These are phyloP conservation scores for Biscogniauxia mediterranea DNA, from an alignment of 2,329 filamentous ascomycete species.

Conservation along the genomic window DNA sequence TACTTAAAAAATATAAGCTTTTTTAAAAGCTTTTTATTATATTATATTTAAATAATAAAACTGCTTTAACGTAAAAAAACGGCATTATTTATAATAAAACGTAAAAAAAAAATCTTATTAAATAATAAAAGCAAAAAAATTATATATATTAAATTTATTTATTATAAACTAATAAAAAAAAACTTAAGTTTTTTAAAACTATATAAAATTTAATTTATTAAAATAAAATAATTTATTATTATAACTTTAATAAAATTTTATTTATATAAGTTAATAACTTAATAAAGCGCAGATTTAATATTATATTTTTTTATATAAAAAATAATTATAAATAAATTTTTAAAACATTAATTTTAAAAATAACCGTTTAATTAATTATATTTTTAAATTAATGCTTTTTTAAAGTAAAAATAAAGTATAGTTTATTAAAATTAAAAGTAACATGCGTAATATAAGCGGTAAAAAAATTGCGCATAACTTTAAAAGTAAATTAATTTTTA, in stretches of 20 bases:
- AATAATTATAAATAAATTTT: neutral
- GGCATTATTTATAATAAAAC: no score
- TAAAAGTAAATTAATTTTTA: no score
- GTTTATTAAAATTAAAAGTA: neutral
- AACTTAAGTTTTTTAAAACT: neutral
- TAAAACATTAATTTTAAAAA: neutral
- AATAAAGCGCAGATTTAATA: neutral
- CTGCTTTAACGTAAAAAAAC: no score
- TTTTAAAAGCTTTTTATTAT: no score
- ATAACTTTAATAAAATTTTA: neutral
- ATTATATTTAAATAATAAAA: no score
- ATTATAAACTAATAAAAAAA: neutral
- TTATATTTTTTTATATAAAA: neutral
- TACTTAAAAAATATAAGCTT: no score
- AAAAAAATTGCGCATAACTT: no score
- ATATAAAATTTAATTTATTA: neutral
- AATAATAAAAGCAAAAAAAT: neutral
- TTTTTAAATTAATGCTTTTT: neutral
- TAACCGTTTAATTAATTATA: neutral
- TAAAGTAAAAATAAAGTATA: neutral
- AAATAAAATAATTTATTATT: neutral
- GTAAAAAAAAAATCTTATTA: neutral
- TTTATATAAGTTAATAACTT: neutral
- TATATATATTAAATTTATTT: neutral
- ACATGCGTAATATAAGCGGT: no score